phyloP scores from a whole-genome alignment of 345 rosid genomes.

The Pelargonium nanum region DNA sequence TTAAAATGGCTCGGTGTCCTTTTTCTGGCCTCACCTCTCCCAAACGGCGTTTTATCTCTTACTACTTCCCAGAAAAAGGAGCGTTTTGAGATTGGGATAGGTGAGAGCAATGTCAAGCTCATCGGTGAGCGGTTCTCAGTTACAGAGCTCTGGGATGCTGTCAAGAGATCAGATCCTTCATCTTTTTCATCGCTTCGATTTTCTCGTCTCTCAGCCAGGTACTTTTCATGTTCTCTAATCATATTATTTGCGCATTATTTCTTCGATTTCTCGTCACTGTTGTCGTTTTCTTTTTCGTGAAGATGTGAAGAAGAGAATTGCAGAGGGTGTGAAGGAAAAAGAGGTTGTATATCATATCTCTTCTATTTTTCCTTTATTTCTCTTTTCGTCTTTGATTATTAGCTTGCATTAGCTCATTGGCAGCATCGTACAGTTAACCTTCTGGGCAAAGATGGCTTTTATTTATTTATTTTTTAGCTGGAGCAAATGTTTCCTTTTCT shows the following conservation, averaged over 20 bases:
- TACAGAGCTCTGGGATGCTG: constrained; percentile 47
- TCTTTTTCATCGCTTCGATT: constrained; percentile 64
- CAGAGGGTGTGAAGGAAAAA: constrained; percentile 65
- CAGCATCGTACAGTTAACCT: not conserved
- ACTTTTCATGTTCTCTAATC: constrained; percentile 4
- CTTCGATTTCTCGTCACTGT: not conserved
- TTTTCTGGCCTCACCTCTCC: no score
- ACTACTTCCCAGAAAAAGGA: not conserved
- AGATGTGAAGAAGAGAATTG: constrained; percentile 76
- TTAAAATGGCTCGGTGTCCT: no score
- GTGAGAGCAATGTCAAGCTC: not conserved
- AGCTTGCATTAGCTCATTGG: not conserved
- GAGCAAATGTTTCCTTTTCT: not conserved
- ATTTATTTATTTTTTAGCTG: not conserved
- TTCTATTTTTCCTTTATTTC: not conserved
- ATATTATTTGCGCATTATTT: not conserved
- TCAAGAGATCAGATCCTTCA: constrained; percentile 50
- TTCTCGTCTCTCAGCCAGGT: constrained; percentile 57
- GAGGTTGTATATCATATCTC: constrained; percentile 39
- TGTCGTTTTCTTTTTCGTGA: not conserved
- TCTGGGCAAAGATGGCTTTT: not conserved
- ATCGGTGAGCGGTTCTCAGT: constrained; percentile 13
- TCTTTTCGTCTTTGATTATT: not conserved
- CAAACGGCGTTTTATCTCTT: not conserved
- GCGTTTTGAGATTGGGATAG: not conserved